Evolutionary conservation across 2,329 filamentous ascomycete species (phyloP), one percentile per base, ranked within the genome.

Genomic region (Aureobasidium sp.): DNA sequence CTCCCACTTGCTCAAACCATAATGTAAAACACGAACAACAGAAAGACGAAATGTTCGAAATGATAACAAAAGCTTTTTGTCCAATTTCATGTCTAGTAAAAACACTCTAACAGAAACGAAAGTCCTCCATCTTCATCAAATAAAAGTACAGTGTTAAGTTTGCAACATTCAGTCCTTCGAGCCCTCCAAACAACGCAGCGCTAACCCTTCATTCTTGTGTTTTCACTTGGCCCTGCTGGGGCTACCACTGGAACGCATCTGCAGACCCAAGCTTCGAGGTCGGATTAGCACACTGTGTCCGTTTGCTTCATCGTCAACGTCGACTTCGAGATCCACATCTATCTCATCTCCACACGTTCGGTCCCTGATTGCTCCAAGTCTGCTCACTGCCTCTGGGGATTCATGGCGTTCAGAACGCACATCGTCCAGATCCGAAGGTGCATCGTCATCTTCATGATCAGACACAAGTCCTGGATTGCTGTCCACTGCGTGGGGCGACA

Each of bases 381-480:
- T 21, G 25, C 64, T 63, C 17, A 67, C 62, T 25, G 64, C 61
- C 42, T 67, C 60, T 43, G 72, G 71, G 49, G 64, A 68, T 9
- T 66, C 64, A 11, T 64, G 55, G 9, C 63, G 63, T n/a, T 64
- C 60, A 9, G 63, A 63, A 13, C 65, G 66, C 21, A 63, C 65
- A 45, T 72, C 69, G 38, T 71, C 61, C 21, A 58, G 33, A 43
- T 65, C 64, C 17, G 63, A 65, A 57, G 69, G 74, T 42, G 77
- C 74, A 57, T 78, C 77, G 60, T 79, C 75, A 31, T 77, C 78
- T 60, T 79, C 77, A 66, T 78, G 75, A 63, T 80, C 78, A 64
- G 75, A 78, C 37, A 79, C 75, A 62, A 80, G 68, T 25, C 77
- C 78, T 17, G 78, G 78, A 55, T 77, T 77, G 65, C 75, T 78